These are phyloP conservation scores for Phytophthora citricola DNA, from an alignment of 352 stramenopile genomes.

Conservation along the genomic window DNA sequence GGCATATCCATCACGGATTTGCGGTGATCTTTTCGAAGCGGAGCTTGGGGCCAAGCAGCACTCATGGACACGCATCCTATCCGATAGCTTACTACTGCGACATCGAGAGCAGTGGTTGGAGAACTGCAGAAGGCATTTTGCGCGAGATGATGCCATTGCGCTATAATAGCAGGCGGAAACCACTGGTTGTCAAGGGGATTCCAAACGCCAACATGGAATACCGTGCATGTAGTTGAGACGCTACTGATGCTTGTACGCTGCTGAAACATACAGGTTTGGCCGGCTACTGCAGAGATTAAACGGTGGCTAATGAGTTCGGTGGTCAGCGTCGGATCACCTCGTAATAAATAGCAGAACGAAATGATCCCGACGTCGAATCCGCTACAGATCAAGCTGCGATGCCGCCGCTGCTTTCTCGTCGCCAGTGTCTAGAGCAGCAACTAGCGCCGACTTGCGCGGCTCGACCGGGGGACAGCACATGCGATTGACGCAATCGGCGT, in stretches of 20 bases:
- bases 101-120: neutral
- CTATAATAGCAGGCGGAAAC: neutral
- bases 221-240: neutral
- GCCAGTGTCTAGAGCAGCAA: no score
- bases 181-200: no score
- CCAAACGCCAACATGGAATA: neutral
- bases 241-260: neutral
- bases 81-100: conserved; percentile 9
- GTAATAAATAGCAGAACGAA: neutral
- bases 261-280: no score
- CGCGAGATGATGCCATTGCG: neutral
- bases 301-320: neutral
- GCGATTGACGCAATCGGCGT: conserved; percentile 10
- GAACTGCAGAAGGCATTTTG: neutral
- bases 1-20: conserved; percentile 24
- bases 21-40: conserved; percentile 6
- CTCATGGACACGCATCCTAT: conserved; percentile 9
- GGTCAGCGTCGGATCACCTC: neutral
- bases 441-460: neutral
- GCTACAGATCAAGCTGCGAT: neutral
- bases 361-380: neutral
- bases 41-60: no score
- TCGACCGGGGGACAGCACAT: neutral
- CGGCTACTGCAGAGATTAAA: neutral
- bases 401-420: no score